Evolutionary conservation across 768 basidiomycete species (phyloP).

Genomic region (Suillus tomentosus): DNA sequence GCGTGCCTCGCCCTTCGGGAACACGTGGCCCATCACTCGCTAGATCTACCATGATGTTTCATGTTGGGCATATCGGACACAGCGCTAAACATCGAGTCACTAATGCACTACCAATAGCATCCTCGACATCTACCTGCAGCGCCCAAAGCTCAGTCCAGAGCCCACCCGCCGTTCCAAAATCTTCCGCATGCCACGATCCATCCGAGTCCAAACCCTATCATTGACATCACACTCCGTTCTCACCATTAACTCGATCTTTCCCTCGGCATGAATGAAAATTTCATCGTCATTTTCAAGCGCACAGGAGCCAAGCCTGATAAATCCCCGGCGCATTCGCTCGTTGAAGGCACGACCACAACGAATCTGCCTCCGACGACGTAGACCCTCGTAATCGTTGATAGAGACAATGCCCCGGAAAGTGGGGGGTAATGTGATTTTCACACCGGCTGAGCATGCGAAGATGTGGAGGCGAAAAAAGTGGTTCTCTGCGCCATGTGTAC

Average conservation of each 20-base stretch:
- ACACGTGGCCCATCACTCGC: background rate
- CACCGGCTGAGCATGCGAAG: constrained; percentile 30
- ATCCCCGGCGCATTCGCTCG: constrained; percentile 24
- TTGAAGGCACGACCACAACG: constrained; percentile 29
- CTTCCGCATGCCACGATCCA: constrained; percentile 32
- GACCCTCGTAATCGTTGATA: constrained; percentile 21
- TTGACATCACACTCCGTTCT: constrained; percentile 15
- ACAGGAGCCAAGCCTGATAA: constrained; percentile 23
- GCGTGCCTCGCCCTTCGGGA: background rate
- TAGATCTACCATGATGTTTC: background rate
- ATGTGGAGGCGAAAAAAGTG: constrained; percentile 34
- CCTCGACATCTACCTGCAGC: background rate
- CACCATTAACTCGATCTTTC: constrained; percentile 25
- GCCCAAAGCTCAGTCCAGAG: background rate
- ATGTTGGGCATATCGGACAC: too few relatives aligned
- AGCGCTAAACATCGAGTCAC: too few relatives aligned
- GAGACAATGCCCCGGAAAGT: constrained; percentile 31
- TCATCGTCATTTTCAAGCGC: constrained; percentile 32
- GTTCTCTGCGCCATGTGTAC: constrained; percentile 27
- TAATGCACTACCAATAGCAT: too few relatives aligned
- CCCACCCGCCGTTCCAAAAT: constrained; percentile 21
- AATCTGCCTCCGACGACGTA: constrained; percentile 14
- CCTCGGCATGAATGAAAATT: constrained; percentile 31
- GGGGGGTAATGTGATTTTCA: constrained; percentile 31
- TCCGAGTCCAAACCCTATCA: constrained; percentile 21